Conservation (phyloP, 2,329 filamentous ascomycete genomes). For the Ophiostoma quercus region DNA sequence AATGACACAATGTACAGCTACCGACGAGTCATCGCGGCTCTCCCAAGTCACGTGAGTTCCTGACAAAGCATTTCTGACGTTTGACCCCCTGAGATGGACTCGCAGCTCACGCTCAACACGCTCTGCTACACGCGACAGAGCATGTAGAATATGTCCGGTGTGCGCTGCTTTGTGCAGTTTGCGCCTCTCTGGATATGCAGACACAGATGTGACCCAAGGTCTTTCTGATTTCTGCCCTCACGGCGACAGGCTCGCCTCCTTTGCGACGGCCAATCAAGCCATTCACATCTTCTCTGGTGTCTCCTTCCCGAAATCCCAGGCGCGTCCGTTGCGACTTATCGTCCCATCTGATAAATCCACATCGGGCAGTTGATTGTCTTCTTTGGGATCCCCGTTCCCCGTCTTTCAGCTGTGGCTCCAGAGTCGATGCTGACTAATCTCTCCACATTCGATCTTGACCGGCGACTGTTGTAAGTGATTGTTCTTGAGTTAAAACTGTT, state of each 20-base stretch:
- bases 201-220: not conserved
- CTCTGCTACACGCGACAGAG: not conserved
- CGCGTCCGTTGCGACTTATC: not conserved
- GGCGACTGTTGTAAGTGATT: not conserved
- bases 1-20: not conserved
- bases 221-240: not conserved
- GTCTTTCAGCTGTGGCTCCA: conserved; percentile 10
- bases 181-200: not conserved
- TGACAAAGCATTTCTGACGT: conserved; percentile 5
- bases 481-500: too few relatives aligned
- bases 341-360: not conserved
- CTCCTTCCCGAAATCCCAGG: not conserved
- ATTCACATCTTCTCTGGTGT: not conserved
- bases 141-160: not conserved
- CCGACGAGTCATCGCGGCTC: not conserved
- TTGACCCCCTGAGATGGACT: not conserved
- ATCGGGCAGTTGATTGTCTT: conserved; percentile 3
- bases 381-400: conserved; percentile 6
- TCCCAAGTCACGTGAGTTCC: not conserved
- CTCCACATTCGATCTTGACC: not conserved
- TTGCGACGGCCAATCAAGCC: conserved; percentile 2
- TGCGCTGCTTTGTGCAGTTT: not conserved
- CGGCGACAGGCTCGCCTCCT: not conserved
- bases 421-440: not conserved
- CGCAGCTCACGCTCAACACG: not conserved